phyloP scores from a whole-genome alignment of 495 filamentous ascomycete species.

The Penicillium pancosmium region DNA sequence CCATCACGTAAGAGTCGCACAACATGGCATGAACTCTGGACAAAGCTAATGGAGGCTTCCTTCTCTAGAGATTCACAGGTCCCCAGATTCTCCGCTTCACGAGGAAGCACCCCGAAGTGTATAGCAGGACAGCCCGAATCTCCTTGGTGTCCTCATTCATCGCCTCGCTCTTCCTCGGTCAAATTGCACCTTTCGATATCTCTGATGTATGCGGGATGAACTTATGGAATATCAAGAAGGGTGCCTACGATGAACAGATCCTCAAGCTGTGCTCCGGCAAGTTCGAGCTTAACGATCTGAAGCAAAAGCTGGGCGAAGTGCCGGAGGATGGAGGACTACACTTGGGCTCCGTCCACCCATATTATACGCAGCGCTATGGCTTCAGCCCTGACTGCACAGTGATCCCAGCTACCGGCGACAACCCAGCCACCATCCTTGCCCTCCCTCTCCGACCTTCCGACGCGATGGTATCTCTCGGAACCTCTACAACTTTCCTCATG shows the following conservation, averaged over 20 bases:
- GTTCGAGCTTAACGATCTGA: slow-evolving; percentile 67
- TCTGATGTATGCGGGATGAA: slow-evolving; percentile 97
- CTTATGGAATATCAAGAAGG: slow-evolving; percentile 83
- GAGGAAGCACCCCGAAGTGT: slow-evolving; percentile 75
- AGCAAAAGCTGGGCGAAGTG: slow-evolving; percentile 78
- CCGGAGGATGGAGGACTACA: slow-evolving; percentile 76
- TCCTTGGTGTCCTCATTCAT: slow-evolving; percentile 95
- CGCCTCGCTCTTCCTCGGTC: slow-evolving; percentile 86
- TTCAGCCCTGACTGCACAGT: slow-evolving; percentile 76
- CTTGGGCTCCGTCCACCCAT: slow-evolving; percentile 71
- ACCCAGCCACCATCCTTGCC: slow-evolving; percentile 91
- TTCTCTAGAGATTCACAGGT: slow-evolving; percentile 85
- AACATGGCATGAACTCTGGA: background rate
- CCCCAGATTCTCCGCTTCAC: slow-evolving; percentile 92
- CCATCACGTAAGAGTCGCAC: slow-evolving; percentile 71
- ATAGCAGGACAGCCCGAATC: slow-evolving; percentile 78
- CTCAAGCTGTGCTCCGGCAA: slow-evolving; percentile 75
- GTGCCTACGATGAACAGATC: slow-evolving; percentile 71
- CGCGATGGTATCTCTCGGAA: slow-evolving; percentile 92
- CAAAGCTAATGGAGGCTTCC: background rate
- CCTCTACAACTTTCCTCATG: slow-evolving; percentile 97
- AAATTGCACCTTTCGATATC: slow-evolving; percentile 87
- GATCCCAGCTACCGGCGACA: slow-evolving; percentile 90
- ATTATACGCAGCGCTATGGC: slow-evolving; percentile 76
- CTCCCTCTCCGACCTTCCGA: slow-evolving; percentile 83